Evolutionary conservation across 176 grass and related monocot species (phyloP), one percentile per base, ranked within the genome.

Genomic region (Hsuehochloa calcarea): DNA sequence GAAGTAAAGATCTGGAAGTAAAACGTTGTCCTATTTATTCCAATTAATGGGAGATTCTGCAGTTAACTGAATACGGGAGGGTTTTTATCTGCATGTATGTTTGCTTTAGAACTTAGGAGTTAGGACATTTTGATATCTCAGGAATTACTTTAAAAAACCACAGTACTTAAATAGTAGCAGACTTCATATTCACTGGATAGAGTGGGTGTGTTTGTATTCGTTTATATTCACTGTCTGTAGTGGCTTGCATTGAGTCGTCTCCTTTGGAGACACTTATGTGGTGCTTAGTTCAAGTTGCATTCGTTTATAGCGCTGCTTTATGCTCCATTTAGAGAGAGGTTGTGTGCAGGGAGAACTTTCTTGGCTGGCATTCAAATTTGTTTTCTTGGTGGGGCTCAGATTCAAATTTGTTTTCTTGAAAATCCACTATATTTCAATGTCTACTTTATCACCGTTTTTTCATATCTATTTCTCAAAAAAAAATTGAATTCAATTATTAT

Each of bases 101-200:
- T 60, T 56, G 20, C 19, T 72, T 43, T 79, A 46, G 25, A 74
- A 66, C 15, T 34, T 34, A 34, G 31, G 31, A 34, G 31, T 47
- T 37, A 15, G 6, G 69, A 44, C 13, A 38, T 67, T 40, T 74
- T 1, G 37, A 6, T 73, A 56, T 58, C 10, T 77, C 6, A 73
- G 59, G 16, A 85, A 85, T 38, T 61, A 47, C 14, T n/a, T 75
- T 70, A 66, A 38, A 31, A 15, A 68, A 74, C n/a, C 26, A 58
- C 2, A 8, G 3, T 15, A 46, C 5, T 56, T 14, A 35, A 20
- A 27, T 75, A 59, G 10, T 55, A 73, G 23, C 37, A 27, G 43
- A 37, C 3, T 43, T 40, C 9, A 34, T 34, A 34, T 34, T 34
- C 31, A 34, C 31, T 34, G 31, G 31, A 1, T 34, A 34, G 31